phyloP scores from a whole-genome alignment of 1,284 basidiomycete genomes.

The Boletellus deceptivus region DNA sequence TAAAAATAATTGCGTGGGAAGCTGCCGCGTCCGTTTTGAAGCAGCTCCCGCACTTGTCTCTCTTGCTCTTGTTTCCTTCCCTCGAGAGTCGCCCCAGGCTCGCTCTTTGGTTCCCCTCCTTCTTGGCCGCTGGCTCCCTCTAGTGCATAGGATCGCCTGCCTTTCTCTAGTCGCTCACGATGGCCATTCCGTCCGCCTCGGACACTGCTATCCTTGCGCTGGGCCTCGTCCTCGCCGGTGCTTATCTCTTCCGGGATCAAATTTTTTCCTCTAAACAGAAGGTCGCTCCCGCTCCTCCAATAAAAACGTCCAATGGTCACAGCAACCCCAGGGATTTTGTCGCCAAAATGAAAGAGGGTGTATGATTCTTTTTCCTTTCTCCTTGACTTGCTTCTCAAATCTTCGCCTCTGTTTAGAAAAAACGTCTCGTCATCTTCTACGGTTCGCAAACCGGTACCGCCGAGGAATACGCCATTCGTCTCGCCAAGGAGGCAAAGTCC shows the following conservation, averaged over 20 bases:
- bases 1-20: conserved; percentile 26
- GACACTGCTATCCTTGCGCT: conserved; percentile 70
- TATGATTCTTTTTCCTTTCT: conserved; percentile 40
- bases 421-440: conserved; percentile 93
- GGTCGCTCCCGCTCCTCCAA: conserved; percentile 43
- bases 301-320: conserved; percentile 57
- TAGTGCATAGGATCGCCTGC: background rate
- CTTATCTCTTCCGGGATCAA: conserved; percentile 78
- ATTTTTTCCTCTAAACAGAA: conserved; percentile 66
- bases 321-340: conserved; percentile 88
- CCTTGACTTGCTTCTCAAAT: background rate
- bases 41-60: background rate
- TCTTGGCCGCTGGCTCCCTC: background rate
- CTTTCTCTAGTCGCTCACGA: conserved; percentile 8
- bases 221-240: conserved; percentile 67
- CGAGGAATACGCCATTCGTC: conserved; percentile 91
- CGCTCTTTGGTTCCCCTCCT: background rate
- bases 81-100: conserved; percentile 1
- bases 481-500: conserved; percentile 92
- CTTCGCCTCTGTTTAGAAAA: conserved; percentile 61
- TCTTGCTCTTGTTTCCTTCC: conserved; percentile 20
- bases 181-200: conserved; percentile 45
- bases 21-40: conserved; percentile 23
- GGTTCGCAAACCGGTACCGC: conserved; percentile 97
- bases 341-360: conserved; percentile 84